Base-by-base conservation (phyloP, 495 filamentous ascomycete species). In the Trichoderma reesei region DNA sequence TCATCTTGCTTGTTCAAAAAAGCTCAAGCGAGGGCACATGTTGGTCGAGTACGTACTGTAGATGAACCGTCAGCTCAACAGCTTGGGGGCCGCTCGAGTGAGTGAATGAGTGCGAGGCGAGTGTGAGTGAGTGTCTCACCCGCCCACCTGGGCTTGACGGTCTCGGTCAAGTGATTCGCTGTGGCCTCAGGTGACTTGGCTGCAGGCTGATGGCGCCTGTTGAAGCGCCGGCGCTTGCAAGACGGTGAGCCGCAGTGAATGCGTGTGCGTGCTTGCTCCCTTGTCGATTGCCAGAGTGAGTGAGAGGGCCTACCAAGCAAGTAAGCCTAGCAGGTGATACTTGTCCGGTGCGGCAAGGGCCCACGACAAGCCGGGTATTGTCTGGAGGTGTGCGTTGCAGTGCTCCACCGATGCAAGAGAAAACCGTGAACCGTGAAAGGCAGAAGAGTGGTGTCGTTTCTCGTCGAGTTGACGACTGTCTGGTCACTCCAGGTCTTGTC, bases 271-370 rank as follows among this genome's bases (percentile, higher is more conserved):
- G n/a, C 16, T 3, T 48, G 18, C 14, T 16, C 20, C 18, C 44
- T 48, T 48, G 16, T 18, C 7, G 44, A n/a, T 9, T 48, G 44
- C 26, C 26, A 48, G 16, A 39, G 44, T 8, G 44, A 48, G 44
- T 7, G 38, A 39, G 38, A 39, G 6, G 11, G 44, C 44, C 18
- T 20, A 9, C 6, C 44, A 48, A 8, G 16, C 44, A 16, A n/a
- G n/a, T n/a, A n/a, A n/a, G n/a, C 41, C 44, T 48, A 26, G 44
- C 44, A 48, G 44, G 44, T 48, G 44, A 48, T 48, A 20, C 44
- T 48, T 18, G 41, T 9, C 10, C 41, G 41, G 41, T 44, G 41
- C 41, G 41, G 38, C 6, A 39, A 11, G 38, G 38, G 38, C 38
- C 38, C 38, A 39, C 38, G 6, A 11, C 38, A 7, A 11, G 38